Evolutionary conservation across 441 rosid genomes (phyloP).

Genomic region (Jatropha podagrica): DNA sequence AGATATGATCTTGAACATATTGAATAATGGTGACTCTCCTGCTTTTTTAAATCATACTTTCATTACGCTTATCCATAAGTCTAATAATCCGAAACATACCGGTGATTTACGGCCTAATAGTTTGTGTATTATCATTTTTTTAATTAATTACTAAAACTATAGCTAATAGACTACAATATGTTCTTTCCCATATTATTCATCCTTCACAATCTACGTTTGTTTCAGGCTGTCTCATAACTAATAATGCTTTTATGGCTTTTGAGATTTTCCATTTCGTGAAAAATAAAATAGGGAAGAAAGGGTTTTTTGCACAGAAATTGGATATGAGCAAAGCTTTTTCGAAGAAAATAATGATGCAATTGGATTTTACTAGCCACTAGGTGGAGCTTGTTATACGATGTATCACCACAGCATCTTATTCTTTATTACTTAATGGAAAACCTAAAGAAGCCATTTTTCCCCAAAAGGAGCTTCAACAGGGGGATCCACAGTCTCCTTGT

Average conservation of each 20-base stretch:
- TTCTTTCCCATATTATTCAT: too few relatives aligned
- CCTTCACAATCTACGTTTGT: neutral
- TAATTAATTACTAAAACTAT: too few relatives aligned
- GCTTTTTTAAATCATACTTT: neutral
- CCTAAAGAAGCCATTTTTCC: too few relatives aligned
- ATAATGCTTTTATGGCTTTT: too few relatives aligned
- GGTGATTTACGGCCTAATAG: neutral
- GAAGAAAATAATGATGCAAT: too few relatives aligned
- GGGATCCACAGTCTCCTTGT: neutral
- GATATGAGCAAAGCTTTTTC: conserved; percentile 1
- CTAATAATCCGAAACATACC: neutral
- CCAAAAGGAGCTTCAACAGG: neutral
- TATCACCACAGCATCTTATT: too few relatives aligned
- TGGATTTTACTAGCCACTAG: too few relatives aligned
- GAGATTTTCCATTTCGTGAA: neutral
- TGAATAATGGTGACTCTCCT: neutral
- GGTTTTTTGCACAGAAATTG: neutral
- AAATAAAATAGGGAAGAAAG: neutral
- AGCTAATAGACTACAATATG: too few relatives aligned
- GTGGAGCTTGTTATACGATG: too few relatives aligned
- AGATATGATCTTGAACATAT: neutral
- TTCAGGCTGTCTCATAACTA: neutral
- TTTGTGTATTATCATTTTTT: neutral
- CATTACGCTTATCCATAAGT: neutral
- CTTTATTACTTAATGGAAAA: too few relatives aligned